A percentile compares a stretch with the other conserved stretches of the same genome.
These are phyloP conservation scores for Lepraria neglecta DNA, from an alignment of 495 filamentous ascomycete species.

Conservation along the genomic window DNA sequence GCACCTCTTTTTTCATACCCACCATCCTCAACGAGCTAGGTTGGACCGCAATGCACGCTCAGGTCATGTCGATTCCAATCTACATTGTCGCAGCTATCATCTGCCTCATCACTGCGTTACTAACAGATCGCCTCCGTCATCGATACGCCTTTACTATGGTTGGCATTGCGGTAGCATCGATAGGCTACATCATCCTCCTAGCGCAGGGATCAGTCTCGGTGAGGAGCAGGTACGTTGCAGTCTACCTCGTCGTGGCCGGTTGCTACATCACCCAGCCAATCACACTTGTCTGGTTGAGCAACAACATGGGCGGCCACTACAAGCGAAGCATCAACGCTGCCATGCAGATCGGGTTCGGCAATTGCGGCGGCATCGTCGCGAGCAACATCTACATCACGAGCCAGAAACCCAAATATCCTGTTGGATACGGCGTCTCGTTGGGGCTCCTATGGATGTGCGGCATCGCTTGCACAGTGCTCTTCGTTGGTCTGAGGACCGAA, in stretches of 20 bases:
- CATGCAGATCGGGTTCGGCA: slow-evolving; percentile 51
- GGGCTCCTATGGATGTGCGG: slow-evolving; percentile 48
- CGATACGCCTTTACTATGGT: slow-evolving; percentile 48
- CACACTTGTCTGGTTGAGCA: slow-evolving; percentile 51
- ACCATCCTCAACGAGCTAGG: slow-evolving; percentile 54
- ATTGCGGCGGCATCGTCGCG: slow-evolving; percentile 52
- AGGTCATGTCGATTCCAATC: slow-evolving; percentile 52
- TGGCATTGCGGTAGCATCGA: slow-evolving; percentile 41
- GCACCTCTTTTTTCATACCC: slow-evolving; percentile 48
- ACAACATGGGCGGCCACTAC: slow-evolving; percentile 56
- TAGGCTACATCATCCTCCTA: slow-evolving; percentile 48
- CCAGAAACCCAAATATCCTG: slow-evolving; percentile 45
- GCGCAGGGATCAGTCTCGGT: slow-evolving; percentile 37
- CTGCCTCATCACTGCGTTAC: slow-evolving; percentile 40
- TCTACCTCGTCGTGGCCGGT: slow-evolving; percentile 49
- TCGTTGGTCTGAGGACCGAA: slow-evolving; percentile 44
- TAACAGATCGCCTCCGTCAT: slow-evolving; percentile 44
- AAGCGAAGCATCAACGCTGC: slow-evolving; percentile 54
- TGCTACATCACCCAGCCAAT: slow-evolving; percentile 47
- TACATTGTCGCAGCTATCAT: slow-evolving; percentile 47
- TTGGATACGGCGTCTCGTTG: slow-evolving; percentile 44
- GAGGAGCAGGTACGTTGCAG: slow-evolving; percentile 47
- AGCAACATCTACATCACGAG: slow-evolving; percentile 42
- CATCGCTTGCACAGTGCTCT: slow-evolving; percentile 36
- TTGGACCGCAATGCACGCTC: slow-evolving; percentile 44